Base-by-base conservation (phyloP, 345 rosid genomes). In the Linum lewisii region DNA sequence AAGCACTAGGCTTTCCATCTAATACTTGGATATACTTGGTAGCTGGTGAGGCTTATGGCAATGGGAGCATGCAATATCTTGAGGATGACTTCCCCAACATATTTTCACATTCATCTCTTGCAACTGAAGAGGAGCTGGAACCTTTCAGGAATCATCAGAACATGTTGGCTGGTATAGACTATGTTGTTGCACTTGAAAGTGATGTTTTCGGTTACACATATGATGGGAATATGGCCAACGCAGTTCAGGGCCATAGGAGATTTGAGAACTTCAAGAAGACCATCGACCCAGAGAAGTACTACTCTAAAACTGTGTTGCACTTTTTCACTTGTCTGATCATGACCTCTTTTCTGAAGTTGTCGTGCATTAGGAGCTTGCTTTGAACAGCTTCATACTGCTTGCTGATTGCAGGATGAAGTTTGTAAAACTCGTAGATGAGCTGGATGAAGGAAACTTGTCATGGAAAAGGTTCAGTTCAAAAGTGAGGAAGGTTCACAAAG, bases 201-300 rank as follows among this genome's bases (percentile, higher is more conserved):
- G 95, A 81, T 34, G 91, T 78, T 15, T 86, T 93, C 77, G 78
- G 86, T 58, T 86, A 86, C 62, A 92, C 98, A 0, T 92, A 88
- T 34, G 89, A 92, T 25, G 96, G 98, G 63, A 92, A 92, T 72
- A 88, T 92, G 98, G 98, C 98, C 19, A 92, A 92, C 82, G 96
- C 98, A 18, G 90, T 88, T 61, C 88, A 92, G 75, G 96, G 96
- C 69, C 98, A 92, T 66, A 69, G 98, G 73, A 74, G 93, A 55
- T 88, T 83, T 53, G 93, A 84, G 75, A 69, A 82, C 72, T 92
- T 92, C 75, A 84, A 77, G 81, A 92, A 83, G 72, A 92, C 96
- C 7, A 83, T 92, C 67, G 82, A 61, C 72, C 98, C 96, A 20
- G 96, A 92, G 82, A 88, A 69, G 98, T 86, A 58, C 21, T 59